A percentile compares a stretch with the other conserved stretches of the same genome.
These are phyloP conservation scores for Cerrena zonata DNA, from an alignment of 1,284 basidiomycete species.

Conservation along the genomic window DNA sequence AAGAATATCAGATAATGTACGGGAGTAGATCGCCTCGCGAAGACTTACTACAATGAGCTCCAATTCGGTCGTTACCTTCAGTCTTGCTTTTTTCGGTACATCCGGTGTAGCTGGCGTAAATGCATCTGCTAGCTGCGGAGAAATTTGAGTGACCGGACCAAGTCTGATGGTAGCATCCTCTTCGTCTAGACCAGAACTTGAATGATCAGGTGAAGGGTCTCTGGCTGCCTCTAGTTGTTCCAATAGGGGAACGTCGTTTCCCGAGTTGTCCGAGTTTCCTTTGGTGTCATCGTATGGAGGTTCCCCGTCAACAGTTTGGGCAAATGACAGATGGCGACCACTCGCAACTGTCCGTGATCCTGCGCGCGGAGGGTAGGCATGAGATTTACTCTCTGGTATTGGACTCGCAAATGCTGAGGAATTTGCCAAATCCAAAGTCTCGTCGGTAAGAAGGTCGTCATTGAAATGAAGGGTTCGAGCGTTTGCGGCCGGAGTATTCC, in stretches of 20 bases:
- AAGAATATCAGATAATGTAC: too few relatives aligned
- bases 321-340: neutral
- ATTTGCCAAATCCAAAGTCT: slow-evolving; percentile 54
- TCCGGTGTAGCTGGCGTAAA: slow-evolving; percentile 2
- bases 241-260: neutral
- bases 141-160: slow-evolving; percentile 9
- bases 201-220: slow-evolving; percentile 6
- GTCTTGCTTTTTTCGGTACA: slow-evolving; percentile 25
- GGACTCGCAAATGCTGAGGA: slow-evolving; percentile 51
- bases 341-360: neutral
- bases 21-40: neutral
- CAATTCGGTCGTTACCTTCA: slow-evolving; percentile 47
- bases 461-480: slow-evolving; percentile 55
- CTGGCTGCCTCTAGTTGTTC: neutral
- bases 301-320: neutral
- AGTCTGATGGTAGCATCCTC: slow-evolving; percentile 26
- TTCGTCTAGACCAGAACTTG: slow-evolving; percentile 20
- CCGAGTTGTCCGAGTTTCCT: neutral
- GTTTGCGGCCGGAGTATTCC: slow-evolving; percentile 52
- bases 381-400: slow-evolving; percentile 12
- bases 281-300: neutral
- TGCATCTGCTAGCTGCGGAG: neutral
- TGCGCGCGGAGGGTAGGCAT: neutral
- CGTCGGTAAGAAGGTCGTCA: slow-evolving; percentile 55
- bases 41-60: slow-evolving; percentile 54